phyloP scores from a whole-genome alignment of 1,284 basidiomycete species.

The Ceratobasidium sp. region DNA sequence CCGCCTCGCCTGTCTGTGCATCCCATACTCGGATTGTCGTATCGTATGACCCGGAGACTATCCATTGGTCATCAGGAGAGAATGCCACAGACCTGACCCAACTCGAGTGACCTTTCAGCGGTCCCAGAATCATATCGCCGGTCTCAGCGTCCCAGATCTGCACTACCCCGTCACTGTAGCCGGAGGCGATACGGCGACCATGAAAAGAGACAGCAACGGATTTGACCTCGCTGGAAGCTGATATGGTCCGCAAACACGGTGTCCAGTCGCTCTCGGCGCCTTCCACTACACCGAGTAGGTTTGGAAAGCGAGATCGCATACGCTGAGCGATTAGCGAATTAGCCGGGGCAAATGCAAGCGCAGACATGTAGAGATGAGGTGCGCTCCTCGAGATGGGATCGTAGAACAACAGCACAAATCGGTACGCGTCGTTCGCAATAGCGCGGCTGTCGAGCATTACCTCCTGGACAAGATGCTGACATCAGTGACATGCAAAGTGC shows the following conservation, averaged over 20 bases:
- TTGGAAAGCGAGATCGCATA: background rate
- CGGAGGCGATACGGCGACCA: background rate
- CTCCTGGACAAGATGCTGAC: too few species aligned
- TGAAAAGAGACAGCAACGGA: background rate
- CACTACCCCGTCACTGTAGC: too few species aligned
- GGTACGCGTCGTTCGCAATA: background rate
- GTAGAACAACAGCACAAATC: conserved; percentile 1
- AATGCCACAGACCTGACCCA: background rate
- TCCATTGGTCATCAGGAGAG: background rate
- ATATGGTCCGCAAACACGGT: too few species aligned
- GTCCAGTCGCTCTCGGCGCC: background rate
- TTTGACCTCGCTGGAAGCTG: background rate
- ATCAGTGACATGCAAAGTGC: too few species aligned
- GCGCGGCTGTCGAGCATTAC: too few species aligned
- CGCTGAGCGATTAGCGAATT: background rate
- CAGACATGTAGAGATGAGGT: conserved; percentile 16
- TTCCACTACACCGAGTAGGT: background rate
- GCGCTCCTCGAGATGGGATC: background rate
- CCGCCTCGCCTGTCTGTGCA: background rate
- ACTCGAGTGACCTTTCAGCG: background rate
- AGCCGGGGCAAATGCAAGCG: background rate
- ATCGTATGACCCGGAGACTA: background rate
- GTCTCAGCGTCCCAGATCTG: too few species aligned
- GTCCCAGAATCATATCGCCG: background rate
- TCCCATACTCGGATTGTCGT: background rate